Evolutionary conservation across 139 green algal genomes (phyloP).

Genomic region (Ettlia oleoabundans): DNA sequence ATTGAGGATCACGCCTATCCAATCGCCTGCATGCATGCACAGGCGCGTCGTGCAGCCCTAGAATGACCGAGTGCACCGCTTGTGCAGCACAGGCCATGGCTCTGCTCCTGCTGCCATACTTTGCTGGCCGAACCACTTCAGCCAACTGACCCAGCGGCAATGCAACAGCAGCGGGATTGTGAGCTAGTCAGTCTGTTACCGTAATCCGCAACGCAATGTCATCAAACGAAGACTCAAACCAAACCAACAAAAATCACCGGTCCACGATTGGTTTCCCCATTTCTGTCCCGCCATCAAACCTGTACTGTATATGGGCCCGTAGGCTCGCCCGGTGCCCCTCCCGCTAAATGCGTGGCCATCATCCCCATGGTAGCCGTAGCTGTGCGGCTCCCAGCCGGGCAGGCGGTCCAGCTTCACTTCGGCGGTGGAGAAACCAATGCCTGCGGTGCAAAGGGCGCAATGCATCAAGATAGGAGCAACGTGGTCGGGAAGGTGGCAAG

Average conservation of each 20-base stretch:
- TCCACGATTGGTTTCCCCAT: no score
- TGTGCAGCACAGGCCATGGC: no score
- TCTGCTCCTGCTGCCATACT: no score
- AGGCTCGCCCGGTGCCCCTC: slow-evolving; percentile 56
- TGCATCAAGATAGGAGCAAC: not conserved
- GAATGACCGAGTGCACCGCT: no score
- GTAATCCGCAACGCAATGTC: no score
- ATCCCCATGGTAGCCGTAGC: slow-evolving; percentile 87
- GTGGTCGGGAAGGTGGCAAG: not conserved
- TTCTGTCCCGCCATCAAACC: slow-evolving; percentile 36
- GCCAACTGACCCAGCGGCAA: no score
- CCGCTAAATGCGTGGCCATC: slow-evolving; percentile 76
- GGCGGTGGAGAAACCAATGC: slow-evolving; percentile 69
- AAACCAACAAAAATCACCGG: no score
- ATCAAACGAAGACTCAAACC: no score
- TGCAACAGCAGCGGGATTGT: no score
- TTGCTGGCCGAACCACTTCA: no score
- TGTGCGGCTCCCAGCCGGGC: slow-evolving; percentile 85
- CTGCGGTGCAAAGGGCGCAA: not conserved
- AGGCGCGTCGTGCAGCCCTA: no score
- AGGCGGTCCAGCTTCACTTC: slow-evolving; percentile 74
- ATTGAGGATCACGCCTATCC: slow-evolving; percentile 64
- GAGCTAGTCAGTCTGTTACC: no score
- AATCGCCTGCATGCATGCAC: slow-evolving; percentile 69
- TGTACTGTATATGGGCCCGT: slow-evolving; percentile 65